Evolutionary conservation across 208 protist genomes (phyloP).

Genomic region (Trypanosoma lewisi): DNA sequence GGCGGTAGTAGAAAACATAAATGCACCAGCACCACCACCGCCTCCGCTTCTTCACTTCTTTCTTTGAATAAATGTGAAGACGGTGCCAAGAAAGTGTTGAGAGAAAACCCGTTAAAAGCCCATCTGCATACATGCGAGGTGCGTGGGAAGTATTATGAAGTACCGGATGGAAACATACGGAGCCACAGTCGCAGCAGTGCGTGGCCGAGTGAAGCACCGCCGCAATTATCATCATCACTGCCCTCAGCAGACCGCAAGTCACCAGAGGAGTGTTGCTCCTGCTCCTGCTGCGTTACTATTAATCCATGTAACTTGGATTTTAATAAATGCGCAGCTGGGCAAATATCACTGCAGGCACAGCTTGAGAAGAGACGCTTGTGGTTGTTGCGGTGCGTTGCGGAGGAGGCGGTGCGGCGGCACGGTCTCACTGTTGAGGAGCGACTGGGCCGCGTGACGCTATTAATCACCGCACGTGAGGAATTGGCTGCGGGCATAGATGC

Average conservation of each 20-base stretch:
- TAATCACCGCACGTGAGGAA: conserved; percentile 19
- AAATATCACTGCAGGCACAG: conserved; percentile 10
- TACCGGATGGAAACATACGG: background rate
- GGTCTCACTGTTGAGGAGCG: conserved; percentile 12
- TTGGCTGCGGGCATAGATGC: conserved; percentile 1
- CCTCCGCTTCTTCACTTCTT: too few relatives aligned
- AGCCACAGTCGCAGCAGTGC: conserved; percentile 1
- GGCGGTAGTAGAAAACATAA: background rate
- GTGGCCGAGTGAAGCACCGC: background rate
- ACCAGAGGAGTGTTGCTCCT: background rate
- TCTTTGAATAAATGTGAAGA: too few relatives aligned
- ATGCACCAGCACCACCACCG: background rate
- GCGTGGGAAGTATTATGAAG: background rate
- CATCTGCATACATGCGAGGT: background rate
- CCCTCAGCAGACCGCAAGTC: background rate
- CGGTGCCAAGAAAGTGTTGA: too few relatives aligned
- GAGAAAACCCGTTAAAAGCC: too few relatives aligned
- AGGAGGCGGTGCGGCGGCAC: conserved; percentile 15
- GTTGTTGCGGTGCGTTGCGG: conserved; percentile 15
- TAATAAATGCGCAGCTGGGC: conserved; percentile 1
- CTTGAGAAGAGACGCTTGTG: conserved; percentile 7
- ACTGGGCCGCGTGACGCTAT: conserved; percentile 8
- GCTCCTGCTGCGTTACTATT: background rate
- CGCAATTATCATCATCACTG: background rate
- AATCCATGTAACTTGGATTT: conserved; percentile 8